These are phyloP conservation scores for Neofusicoccum parvum DNA, from an alignment of 2,329 filamentous ascomycete genomes.

Conservation along the genomic window DNA sequence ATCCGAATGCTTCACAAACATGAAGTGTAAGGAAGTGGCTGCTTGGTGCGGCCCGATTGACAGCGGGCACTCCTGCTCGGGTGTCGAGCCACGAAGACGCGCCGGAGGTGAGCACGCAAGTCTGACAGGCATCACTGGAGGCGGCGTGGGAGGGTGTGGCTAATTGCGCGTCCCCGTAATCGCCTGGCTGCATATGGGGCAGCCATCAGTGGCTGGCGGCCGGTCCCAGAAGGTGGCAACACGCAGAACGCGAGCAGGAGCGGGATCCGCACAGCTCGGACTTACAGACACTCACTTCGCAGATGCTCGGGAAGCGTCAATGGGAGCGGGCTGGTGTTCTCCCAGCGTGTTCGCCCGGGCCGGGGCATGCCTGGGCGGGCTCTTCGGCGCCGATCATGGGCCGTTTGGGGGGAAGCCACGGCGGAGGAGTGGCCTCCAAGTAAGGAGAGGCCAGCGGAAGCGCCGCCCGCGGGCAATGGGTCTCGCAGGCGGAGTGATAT, in stretches of 20 bases:
- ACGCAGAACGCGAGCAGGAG: not conserved
- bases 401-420: not conserved
- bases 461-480: not conserved
- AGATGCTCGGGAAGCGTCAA: not conserved
- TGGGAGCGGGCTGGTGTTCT: not conserved
- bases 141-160: not conserved
- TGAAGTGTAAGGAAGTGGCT: slow-evolving; percentile 6
- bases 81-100: not conserved
- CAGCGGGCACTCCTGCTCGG: not conserved
- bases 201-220: not conserved
- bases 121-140: not conserved
- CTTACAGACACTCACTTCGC: not conserved
- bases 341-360: not conserved
- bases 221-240: not conserved
- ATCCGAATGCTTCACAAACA: not conserved
- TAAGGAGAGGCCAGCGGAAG: not conserved
- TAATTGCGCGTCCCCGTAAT: not conserved
- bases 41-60: slow-evolving; percentile 6
- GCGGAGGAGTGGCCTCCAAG: not conserved
- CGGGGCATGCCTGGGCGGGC: not conserved
- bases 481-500: not conserved
- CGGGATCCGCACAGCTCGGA: not conserved
- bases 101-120: not conserved
- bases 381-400: not conserved
- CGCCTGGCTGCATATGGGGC: not conserved